Evolutionary conservation across 2,329 filamentous ascomycete genomes (phyloP), one percentile per base, ranked within the genome.

Genomic region (Ceratocystis ficicola): DNA sequence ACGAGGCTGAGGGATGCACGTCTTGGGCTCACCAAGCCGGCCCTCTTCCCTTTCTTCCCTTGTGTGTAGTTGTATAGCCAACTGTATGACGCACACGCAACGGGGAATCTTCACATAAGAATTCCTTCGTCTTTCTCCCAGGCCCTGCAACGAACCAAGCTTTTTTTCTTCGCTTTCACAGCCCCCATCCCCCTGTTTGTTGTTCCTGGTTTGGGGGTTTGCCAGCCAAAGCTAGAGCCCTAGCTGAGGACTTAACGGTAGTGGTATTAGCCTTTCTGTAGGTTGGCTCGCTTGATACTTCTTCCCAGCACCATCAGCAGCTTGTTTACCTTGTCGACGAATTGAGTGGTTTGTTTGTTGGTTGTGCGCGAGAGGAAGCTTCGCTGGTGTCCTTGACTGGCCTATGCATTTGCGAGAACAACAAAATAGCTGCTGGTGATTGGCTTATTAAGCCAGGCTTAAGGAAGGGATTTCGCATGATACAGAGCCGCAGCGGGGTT

Each of bases 101-200:
- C 48, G 25, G 48, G 20, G 28, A 3, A 10, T 7, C 5, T 28
- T 10, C 10, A 25, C 17, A 41, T 52, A 10, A 15, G 10, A 15
- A 25, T 25, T 59, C 17, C 32, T 36, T 59, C 22, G 28, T 7
- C 28, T n/a, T 36, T 3, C 12, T 20, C 55, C 4, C 12, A 3
- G 15, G 48, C 48, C 15, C 2, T 52, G n/a, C 30, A 20, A 8
- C 7, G 25, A 59, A 36, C 55, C 1, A 59, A 59, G 55, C 55
- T 59, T 59, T 59, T 57, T 59, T 59, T 57, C 55, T 59, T 36
- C 28, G 10, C 15, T 30, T 59, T 59, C 28, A 59, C 55, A 59
- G 55, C 55, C 55, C 28, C 36, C 12, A 12, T 41, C 1, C 36
- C 36, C 36, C 36, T 59, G 55, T 8, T 59, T n/a, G 28, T 36